Base-by-base conservation (phyloP, 768 basidiomycete genomes). In the Mycena rebaudengoi region DNA sequence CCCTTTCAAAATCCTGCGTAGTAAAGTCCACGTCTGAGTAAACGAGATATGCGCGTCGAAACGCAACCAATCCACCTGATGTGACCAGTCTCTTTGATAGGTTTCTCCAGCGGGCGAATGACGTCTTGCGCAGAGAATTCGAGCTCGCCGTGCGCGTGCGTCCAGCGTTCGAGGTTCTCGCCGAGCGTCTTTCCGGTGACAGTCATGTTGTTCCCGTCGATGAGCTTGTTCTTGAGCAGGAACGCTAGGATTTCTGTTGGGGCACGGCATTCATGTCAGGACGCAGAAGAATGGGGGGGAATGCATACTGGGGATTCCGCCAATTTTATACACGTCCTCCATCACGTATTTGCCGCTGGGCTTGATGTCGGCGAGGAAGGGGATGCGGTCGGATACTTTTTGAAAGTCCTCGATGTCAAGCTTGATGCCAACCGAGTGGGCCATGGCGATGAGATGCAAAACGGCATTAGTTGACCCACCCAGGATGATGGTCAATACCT, bases 381-480 rank as follows among this genome's bases (percentile, higher is more conserved):
- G 98, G 1, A 85, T 88, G 45, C 92, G 88, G 75, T 99, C 96
- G 7, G 96, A 97, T 54, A 99, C 94, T 57, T 76, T 80, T 77
- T 98, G 96, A 85, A 99, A 94, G 76, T 99, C 98, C 70, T 97
- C 95, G 51, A 99, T 82, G 32, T 86, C 86, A 61, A 99, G 85
- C 43, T 86, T 86, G 79, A 99, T 90, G 25, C 96, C 96, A 50
- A 97, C 95, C 0, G 95, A 94, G 76, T 96, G 96, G 0, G 98
- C 98, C 70, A 99, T 91, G 43, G 98, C 98, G 73, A 99, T 95
- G 65, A 99, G 82, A 77, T 99, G 98, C 32, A 99, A 82, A 32
- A 99, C 98, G 28, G 96, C 97, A 75, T 99, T 99, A 29, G 98
- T 99, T 18, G 96, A 98, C 28, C 98, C 98, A 43, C 98, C 98